Evolutionary conservation across 2,329 filamentous ascomycete genomes (phyloP), one percentile per base, ranked within the genome.

Genomic region (Mollisiaceae sp.): DNA sequence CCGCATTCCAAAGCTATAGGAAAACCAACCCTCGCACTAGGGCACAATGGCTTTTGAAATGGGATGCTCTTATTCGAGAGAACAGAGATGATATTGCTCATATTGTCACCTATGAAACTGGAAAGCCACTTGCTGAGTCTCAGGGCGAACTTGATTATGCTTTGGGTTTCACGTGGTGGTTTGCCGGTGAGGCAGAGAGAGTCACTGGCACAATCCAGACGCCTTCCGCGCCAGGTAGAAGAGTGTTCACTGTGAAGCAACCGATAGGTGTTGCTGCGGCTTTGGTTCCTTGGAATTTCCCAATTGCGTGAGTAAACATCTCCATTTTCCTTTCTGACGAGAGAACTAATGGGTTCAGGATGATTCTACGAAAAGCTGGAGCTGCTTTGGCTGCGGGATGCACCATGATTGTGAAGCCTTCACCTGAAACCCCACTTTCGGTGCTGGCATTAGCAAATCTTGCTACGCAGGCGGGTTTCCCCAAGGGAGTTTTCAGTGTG

Each of bases 211-310:
- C 83, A 0, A 82, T 89, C 4, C 84, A 86, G 55, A 81, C 82
- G 0, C 83, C 88, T 0, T 80, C 89, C 0, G 78, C 85, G 0
- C 86, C 90, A 0, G 86, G 87, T 38, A 81, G 91, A 6, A 82
- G 90, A 14, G 82, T 89, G 2, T 85, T 94, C 67, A 90, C 89
- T 0, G 84, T 93, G 71, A 94, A 94, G 79, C 89, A 92, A 76
- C 89, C 89, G 0, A 83, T 91, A 65, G 90, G 90, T 63, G 88
- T 91, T 12, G 82, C 85, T 0, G 89, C 84, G 0, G 89, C 89
- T 0, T 78, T 92, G 18, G 89, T 91, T 1, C 89, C 90, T 4
- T 92, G 89, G 89, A 91, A 92, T 72, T 91, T 91, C 69, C 88
- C 88, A 0, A 82, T 90, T 59, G 88, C 87, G 38, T 81, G 54